Evolutionary conservation across 345 rosid species (phyloP), one percentile per base, ranked within the genome.

Genomic region (Crucihimalaya himalaica): DNA sequence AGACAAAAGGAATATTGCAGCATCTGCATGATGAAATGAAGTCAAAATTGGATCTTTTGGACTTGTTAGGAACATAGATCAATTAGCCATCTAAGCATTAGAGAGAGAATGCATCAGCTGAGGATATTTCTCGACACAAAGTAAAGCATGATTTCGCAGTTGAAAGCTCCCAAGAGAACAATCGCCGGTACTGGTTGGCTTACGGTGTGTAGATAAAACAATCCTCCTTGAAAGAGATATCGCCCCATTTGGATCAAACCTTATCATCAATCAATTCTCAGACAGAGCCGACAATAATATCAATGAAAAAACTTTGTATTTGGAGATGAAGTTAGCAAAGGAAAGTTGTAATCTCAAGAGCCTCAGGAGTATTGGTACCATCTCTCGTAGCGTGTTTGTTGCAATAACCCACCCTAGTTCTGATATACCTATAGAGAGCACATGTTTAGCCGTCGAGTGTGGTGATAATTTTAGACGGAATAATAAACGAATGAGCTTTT

Each of bases 21-120:
- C 45, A 55, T 65, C 48, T 85, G 19, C 62, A 55, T 29, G 46
- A 69, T 8, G 83, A 85, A 63, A 76, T 83, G 79, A 82, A 81
- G 52, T 70, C 74, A 48, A 56, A 77, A 29, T 29, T 70, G 28
- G n/a, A 29, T 51, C 9, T 21, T 43, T 42, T 10, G 53, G 43
- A 74, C 23, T 1, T 64, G 39, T 64, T 63, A 45, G 31, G 4
- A 65, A 65, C 58, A 32, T 1, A 55, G 77, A 51, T 15, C 11
- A 58, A 25, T 66, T 57, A 46, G 58, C 8, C 28, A 55, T 28
- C 21, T 69, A 46, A 55, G 54, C 10, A 43, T 43, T 16, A n/a
- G 20, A 43, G 48, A 43, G 19, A 43, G 48, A 8, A 43, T 43
- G 48, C 48, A 43, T 43, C 19, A 43, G 1, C 3, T n/a, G 48